Conservation (phyloP, 495 filamentous ascomycete genomes). For the Sphaerosporella brunnea region DNA sequence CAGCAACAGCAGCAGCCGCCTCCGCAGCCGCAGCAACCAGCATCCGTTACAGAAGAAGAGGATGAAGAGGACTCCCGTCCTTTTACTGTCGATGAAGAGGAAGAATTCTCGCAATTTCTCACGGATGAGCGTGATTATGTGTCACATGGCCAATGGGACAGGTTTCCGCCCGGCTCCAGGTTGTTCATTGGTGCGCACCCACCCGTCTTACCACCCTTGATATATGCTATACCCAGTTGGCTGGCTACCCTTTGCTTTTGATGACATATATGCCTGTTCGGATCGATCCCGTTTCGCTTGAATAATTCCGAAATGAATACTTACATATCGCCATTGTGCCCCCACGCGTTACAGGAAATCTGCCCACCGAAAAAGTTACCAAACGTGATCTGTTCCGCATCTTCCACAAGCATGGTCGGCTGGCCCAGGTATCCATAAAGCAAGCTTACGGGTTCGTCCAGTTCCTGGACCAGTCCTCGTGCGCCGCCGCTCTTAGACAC, state of each 20-base stretch:
- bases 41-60: constrained; percentile 13
- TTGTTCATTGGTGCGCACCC: constrained; percentile 71
- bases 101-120: constrained; percentile 67
- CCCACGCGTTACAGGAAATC: constrained; percentile 49
- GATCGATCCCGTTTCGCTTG: no score
- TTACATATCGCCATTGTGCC: constrained; percentile 8
- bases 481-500: constrained; percentile 48
- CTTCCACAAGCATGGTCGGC: constrained; percentile 67
- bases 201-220: constrained; percentile 16
- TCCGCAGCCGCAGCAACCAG: constrained; percentile 3
- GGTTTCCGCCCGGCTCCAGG: constrained; percentile 68
- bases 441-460: constrained; percentile 96
- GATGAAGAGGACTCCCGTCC: constrained; percentile 23
- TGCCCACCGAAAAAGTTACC: constrained; percentile 80
- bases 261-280: no score
- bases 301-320: no score
- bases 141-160: constrained; percentile 80
- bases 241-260: not conserved
- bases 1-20: constrained; percentile 10
- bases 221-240: constrained; percentile 7
- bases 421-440: constrained; percentile 93
- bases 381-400: constrained; percentile 85
- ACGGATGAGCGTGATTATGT: constrained; percentile 63
- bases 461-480: constrained; percentile 60
- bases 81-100: constrained; percentile 31